Base-by-base conservation (phyloP, 306 rosid species). In the Cyclanthera cordifolia region DNA sequence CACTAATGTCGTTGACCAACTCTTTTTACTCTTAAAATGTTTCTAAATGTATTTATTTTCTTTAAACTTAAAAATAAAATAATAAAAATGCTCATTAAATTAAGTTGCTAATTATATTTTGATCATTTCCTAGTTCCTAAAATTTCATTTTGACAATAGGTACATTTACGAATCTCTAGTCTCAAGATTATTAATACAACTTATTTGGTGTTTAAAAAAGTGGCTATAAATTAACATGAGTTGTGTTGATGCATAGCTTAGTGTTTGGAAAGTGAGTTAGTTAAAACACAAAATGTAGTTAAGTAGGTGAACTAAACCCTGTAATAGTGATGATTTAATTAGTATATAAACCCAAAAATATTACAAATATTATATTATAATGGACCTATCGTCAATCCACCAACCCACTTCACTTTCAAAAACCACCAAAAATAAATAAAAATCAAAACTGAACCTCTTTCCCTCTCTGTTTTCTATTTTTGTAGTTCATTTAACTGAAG, bases 291-390 rank as follows among this genome's bases (percentile, higher is more conserved):
- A 41, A 41, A 63, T 58, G 59, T 74, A 61, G 85, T 85, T 79
- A 69, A 92, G 95, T 87, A 64, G 96, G 95, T 92, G 80, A 87
- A 87, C 98, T 71, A 87, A 92, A 87, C 89, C 96, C 43, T 73
- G 78, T 82, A 46, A 6, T 67, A 58, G 7, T 1, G 12, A 54
- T 28, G 56, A 32, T 45, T 67, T 67, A 23, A 27, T 47, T 79
- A 77, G 50, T 41, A 8, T 34, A 34, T 34, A 0, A 5, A 28
- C 7, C 46, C 4, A 49, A 34, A 56, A 6, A 53, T 21, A 21
- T 8, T 53, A 53, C 1, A 5, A 37, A 37, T 4, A 37, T 8
- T 37, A 5, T 37, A 6, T 37, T 27, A 15, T 23, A 14, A 0
- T 15, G 0, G 9, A 58, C 37, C 15, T 6, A 45, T 88, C n/a